These are phyloP conservation scores for Crotalaria pallida DNA, from an alignment of 306 rosid species.

Conservation along the genomic window DNA sequence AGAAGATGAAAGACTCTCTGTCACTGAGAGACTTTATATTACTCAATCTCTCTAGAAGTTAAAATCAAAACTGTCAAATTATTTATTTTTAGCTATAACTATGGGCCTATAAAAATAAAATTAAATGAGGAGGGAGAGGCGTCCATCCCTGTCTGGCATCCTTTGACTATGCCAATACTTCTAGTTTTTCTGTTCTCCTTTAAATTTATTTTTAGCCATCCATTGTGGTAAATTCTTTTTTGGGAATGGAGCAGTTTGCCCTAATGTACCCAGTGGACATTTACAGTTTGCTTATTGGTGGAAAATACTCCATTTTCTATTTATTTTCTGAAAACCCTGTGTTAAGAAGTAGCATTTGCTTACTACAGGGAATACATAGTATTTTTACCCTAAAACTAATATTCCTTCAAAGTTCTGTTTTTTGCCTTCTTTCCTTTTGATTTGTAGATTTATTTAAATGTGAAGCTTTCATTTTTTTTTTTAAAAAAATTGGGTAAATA, in stretches of 20 bases:
- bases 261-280: not conserved
- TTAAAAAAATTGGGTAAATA: not conserved
- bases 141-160: conserved; percentile 14
- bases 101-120: no score
- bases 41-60: no score
- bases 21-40: no score
- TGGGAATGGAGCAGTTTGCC: not conserved
- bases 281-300: not conserved
- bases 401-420: not conserved
- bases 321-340: not conserved
- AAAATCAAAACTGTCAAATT: no score
- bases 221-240: not conserved
- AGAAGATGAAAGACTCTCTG: no score
- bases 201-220: conserved; percentile 2
- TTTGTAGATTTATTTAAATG: not conserved
- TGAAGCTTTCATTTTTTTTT: not conserved
- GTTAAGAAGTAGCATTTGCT: conserved; percentile 2
- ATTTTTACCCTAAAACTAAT: not conserved
- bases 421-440: not conserved
- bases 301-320: not conserved
- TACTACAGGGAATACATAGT: not conserved
- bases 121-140: no score
- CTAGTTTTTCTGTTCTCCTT: not conserved
- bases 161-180: not conserved
- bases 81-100: no score